These are phyloP conservation scores for Populus hybrid DNA, from an alignment of 441 rosid species.

Conservation along the genomic window DNA sequence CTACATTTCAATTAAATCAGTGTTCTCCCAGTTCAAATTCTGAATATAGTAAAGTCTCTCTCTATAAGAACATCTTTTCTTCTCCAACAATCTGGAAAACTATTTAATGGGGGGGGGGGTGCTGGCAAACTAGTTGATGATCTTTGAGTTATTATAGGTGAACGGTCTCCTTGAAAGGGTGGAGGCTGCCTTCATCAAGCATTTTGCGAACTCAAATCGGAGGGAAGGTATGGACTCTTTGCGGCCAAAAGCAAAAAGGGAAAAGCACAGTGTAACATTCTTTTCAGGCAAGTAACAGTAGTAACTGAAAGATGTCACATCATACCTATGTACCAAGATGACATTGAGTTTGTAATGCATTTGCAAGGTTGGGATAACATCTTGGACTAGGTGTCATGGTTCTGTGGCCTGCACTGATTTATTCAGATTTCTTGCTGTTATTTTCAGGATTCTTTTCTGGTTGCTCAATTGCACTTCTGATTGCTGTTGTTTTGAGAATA, in stretches of 20 bases:
- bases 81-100: background rate
- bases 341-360: background rate
- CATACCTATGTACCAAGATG: background rate
- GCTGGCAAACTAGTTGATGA: background rate
- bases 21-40: no score
- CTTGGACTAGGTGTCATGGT: background rate
- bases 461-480: slow-evolving; percentile 49
- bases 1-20: background rate
- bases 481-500: slow-evolving; percentile 52
- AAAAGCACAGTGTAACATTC: slow-evolving; percentile 61
- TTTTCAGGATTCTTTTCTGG: slow-evolving; percentile 69
- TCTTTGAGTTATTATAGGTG: slow-evolving; percentile 33
- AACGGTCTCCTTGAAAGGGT: slow-evolving; percentile 53
- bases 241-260: slow-evolving; percentile 56
- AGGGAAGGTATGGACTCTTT: slow-evolving; percentile 56
- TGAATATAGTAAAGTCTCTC: background rate
- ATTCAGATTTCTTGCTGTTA: background rate
- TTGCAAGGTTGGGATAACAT: background rate
- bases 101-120: no score
- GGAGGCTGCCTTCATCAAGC: slow-evolving; percentile 53
- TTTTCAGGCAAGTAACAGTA: slow-evolving; percentile 42
- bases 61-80: background rate
- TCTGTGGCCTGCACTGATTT: background rate
- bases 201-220: slow-evolving; percentile 56
- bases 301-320: background rate